These are phyloP conservation scores for Canna indica DNA, from an alignment of 176 grass and related monocot genomes.

Conservation along the genomic window DNA sequence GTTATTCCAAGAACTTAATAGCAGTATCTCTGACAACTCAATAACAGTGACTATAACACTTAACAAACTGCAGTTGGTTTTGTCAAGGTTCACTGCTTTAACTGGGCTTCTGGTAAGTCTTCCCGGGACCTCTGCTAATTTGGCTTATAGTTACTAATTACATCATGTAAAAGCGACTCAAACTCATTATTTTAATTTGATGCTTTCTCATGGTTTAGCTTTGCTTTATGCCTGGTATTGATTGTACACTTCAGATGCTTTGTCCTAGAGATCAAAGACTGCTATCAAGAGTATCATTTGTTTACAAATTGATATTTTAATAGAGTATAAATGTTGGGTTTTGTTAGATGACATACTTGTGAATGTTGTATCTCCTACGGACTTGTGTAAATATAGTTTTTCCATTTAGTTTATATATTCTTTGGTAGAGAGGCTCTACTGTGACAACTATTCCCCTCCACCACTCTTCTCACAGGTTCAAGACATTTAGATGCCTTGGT, in stretches of 20 bases:
- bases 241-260: not conserved
- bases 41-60: slow-evolving; percentile 74
- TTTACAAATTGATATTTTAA: too few species aligned
- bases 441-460: too few species aligned
- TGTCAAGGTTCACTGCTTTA: slow-evolving; percentile 67
- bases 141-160: not conserved
- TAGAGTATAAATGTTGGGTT: too few species aligned
- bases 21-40: slow-evolving; percentile 46
- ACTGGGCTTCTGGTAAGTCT: slow-evolving; percentile 75
- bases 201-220: not conserved
- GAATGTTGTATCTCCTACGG: too few species aligned
- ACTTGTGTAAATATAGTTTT: too few species aligned
- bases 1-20: slow-evolving; percentile 58
- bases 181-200: not conserved
- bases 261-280: not conserved
- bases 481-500: too few species aligned
- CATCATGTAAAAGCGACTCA: not conserved
- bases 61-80: slow-evolving; percentile 71
- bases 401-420: too few species aligned
- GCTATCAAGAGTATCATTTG: too few species aligned
- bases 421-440: too few species aligned
- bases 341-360: too few species aligned
- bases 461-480: too few species aligned
- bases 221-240: not conserved
- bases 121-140: not conserved